Conservation (phyloP, 345 rosid species). For the Adansonia digitata region DNA sequence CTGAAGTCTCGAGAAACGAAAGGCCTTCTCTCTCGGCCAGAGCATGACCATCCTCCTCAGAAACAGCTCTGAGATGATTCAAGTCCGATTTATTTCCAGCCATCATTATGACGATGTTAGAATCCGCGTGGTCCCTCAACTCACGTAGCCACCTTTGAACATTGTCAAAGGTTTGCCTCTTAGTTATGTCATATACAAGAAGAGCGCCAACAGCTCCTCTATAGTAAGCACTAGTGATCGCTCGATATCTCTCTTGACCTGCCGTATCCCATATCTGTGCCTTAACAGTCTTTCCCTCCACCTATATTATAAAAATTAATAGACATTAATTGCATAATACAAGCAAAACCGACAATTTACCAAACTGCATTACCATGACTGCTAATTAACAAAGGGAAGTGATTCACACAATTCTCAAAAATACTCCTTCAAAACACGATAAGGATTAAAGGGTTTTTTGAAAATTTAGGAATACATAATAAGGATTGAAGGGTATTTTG, state of each 20-base stretch:
- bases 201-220: conserved; percentile 82
- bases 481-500: too few species aligned
- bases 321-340: background rate
- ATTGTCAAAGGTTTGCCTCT: conserved; percentile 71
- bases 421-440: too few species aligned
- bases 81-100: conserved; percentile 71
- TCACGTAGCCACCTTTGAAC: conserved; percentile 70
- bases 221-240: conserved; percentile 68
- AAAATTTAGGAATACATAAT: too few species aligned
- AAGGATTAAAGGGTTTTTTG: too few species aligned
- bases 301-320: conserved; percentile 29
- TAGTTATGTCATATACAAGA: conserved; percentile 74
- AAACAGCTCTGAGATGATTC: conserved; percentile 62
- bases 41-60: conserved; percentile 46
- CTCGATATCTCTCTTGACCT: conserved; percentile 75
- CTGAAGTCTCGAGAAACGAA: conserved; percentile 67
- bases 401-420: background rate
- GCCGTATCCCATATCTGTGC: conserved; percentile 88
- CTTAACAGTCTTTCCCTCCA: conserved; percentile 78
- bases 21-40: conserved; percentile 71
- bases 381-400: background rate
- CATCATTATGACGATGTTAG: conserved; percentile 82
- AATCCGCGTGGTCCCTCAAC: conserved; percentile 67
- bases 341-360: background rate
- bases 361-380: background rate